These are phyloP conservation scores for Cladosporium sp. DNA, from an alignment of 2,329 filamentous ascomycete genomes.

Conservation along the genomic window DNA sequence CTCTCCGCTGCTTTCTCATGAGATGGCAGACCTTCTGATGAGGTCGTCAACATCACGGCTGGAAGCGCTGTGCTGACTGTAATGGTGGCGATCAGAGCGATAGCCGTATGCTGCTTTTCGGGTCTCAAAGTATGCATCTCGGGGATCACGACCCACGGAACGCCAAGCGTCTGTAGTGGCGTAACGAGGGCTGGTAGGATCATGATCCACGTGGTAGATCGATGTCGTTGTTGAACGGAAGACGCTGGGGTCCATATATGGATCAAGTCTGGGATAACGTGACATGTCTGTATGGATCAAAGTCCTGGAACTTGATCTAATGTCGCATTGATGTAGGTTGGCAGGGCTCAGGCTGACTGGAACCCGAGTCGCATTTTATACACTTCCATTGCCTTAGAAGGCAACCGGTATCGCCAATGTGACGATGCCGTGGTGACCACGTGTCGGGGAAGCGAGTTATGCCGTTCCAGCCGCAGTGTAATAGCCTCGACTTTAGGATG, in stretches of 20 bases:
- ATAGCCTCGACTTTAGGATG: background rate
- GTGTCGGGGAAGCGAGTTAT: background rate
- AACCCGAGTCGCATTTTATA: background rate
- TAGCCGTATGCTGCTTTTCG: background rate
- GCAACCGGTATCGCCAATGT: background rate
- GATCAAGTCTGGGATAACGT: conserved; percentile 1
- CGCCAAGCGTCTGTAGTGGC: background rate
- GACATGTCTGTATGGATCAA: background rate
- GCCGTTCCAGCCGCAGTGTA: background rate
- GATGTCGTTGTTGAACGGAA: conserved; percentile 17
- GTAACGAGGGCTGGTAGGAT: background rate
- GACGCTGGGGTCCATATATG: conserved; percentile 20
- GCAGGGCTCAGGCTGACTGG: background rate
- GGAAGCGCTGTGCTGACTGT: conserved; percentile 2
- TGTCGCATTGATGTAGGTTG: too few species aligned
- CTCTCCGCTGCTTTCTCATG: background rate
- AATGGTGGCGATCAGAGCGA: conserved; percentile 3
- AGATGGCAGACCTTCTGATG: conserved; percentile 13
- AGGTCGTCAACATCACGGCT: conserved; percentile 9
- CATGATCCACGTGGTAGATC: background rate
- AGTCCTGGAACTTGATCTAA: too few species aligned
- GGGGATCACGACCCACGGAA: background rate
- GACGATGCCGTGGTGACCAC: background rate
- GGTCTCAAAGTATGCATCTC: background rate
- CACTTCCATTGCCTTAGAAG: background rate